Base-by-base conservation (phyloP, 1,139 yeast genomes). In the Lodderomyces margitis region DNA sequence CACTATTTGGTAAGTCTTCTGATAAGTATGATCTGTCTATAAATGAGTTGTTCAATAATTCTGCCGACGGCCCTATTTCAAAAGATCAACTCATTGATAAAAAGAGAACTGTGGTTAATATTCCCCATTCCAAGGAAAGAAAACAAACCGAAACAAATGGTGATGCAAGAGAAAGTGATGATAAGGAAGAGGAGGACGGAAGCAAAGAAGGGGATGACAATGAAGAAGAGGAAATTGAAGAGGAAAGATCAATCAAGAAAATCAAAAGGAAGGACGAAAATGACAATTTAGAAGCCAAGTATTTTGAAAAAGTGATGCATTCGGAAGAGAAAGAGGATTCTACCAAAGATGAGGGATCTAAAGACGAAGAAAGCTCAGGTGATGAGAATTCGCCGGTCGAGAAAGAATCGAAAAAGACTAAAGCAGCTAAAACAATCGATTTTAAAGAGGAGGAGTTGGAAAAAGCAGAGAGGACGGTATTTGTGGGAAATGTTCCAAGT, bases 391-490 rank as follows among this genome's bases (percentile, higher is more conserved):
- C 33, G 10, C 10, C 20, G 5, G 14, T 23, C 17, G 39, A 25
- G 17, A 31, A 28, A n/a, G 35, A 30, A n/a, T 4, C 38, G 14
- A 34, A 35, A 46, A 43, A 50, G 24, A 57, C 67, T 9, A 62
- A 58, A 35, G 70, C 74, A 15, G 73, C 76, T 17, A 61, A 57
- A 41, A 57, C 67, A 2, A 57, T 77, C 36, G 79, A 77, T 54
- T 60, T 82, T 41, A 83, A 83, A 54, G 87, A 82, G 48, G 61
- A 64, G 9, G 96, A 89, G 59, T 69, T 88, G 42, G 87, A 79
- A 52, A 87, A 89, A 62, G 95, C 96, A 2, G 92, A 87, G 54
- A 76, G 84, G 53, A 92, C 98, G 0, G 70, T 91, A 1, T 94
- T 94, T 58, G 83, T 94, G 10, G 98, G 98, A 37, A 94, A 94